Conservation (phyloP, 2,329 filamentous ascomycete species). For the Xylariaceae sp. region DNA sequence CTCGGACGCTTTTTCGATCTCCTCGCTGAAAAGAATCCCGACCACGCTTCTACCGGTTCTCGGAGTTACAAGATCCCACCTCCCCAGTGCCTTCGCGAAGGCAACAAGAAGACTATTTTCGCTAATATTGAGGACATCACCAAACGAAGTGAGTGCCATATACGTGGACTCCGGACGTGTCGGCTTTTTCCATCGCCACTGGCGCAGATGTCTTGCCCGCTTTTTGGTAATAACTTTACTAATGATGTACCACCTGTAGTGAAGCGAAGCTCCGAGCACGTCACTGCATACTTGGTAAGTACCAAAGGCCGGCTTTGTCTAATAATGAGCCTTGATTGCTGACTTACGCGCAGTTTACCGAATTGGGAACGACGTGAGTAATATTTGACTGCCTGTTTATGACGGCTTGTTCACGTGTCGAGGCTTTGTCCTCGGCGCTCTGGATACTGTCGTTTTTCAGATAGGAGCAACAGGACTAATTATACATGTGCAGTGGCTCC, state of each 20-base stretch:
- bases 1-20: constrained; percentile 91
- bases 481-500: constrained; percentile 51
- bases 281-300: constrained; percentile 73
- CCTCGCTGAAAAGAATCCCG: constrained; percentile 92
- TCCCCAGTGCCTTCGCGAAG: constrained; percentile 97
- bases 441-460: neutral
- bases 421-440: neutral
- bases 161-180: neutral
- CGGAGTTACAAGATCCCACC: constrained; percentile 99
- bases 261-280: constrained; percentile 97
- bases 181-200: neutral
- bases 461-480: constrained; percentile 3
- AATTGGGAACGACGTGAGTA: constrained; percentile 76
- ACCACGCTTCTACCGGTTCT: constrained; percentile 79
- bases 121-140: constrained; percentile 98
- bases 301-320: neutral
- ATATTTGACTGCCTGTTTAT: neutral
- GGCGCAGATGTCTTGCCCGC: neutral
- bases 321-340: neutral
- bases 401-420: neutral
- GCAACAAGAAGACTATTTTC: constrained; percentile 99
- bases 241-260: constrained; percentile 34
- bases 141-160: constrained; percentile 59
- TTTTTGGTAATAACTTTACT: neutral
- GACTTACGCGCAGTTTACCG: constrained; percentile 58